Conservation (phyloP, 257 asterid species). For the Primulina eburnea region DNA sequence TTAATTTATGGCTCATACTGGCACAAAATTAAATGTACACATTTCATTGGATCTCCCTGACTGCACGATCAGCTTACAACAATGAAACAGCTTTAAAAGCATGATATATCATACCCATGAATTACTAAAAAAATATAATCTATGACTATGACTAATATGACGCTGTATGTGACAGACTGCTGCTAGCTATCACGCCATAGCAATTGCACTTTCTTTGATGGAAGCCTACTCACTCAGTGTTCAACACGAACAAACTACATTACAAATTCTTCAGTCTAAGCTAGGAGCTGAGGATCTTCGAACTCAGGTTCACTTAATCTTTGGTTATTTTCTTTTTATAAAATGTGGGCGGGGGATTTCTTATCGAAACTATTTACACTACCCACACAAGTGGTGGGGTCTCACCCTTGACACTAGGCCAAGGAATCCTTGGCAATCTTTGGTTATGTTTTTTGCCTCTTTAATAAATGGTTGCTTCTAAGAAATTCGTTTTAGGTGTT, state of each 20-base stretch:
- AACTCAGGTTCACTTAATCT: conserved; percentile 69
- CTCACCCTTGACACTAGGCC: too few species aligned
- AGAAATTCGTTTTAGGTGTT: not conserved
- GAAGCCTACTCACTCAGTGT: conserved; percentile 98
- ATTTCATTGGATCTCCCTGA: not conserved
- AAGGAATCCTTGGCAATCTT: too few species aligned
- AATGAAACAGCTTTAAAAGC: conserved; percentile 15
- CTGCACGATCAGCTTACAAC: conserved; percentile 11
- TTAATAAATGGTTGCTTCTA: not conserved
- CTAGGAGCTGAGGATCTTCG: conserved; percentile 97
- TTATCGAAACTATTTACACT: too few species aligned
- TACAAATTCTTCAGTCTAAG: conserved; percentile 92
- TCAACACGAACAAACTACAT: conserved; percentile 96
- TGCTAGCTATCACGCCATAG: conserved; percentile 99
- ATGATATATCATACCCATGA: conserved; percentile 18
- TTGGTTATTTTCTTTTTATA: not conserved
- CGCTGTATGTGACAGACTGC: conserved; percentile 73
- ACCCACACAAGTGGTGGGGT: too few species aligned
- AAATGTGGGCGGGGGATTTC: too few species aligned
- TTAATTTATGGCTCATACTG: not conserved
- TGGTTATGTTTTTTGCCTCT: conserved; percentile 2
- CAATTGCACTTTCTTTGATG: conserved; percentile 98
- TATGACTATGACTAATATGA: conserved; percentile 10
- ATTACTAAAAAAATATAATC: conserved; percentile 24
- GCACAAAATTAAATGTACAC: not conserved